Conservation (phyloP, 139 green algal species). For the Coelastrella sp. region DNA sequence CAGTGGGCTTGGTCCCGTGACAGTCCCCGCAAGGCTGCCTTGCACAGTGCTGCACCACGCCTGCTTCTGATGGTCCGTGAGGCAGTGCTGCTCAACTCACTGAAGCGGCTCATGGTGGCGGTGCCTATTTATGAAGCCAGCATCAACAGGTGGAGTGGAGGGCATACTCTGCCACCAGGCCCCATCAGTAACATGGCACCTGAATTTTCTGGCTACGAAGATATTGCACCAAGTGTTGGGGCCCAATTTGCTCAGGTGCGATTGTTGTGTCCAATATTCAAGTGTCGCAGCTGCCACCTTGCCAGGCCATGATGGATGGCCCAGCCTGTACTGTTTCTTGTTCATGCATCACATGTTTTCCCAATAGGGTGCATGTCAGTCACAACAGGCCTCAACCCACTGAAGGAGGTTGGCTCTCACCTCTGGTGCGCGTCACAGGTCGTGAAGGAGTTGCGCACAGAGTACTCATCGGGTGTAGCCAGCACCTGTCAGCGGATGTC, state of each 20-base stretch:
- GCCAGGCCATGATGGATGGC: too few species aligned
- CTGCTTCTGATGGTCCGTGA: conserved; percentile 53
- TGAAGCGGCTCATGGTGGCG: conserved; percentile 67
- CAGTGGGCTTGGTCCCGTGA: conserved; percentile 41
- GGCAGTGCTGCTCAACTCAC: conserved; percentile 69
- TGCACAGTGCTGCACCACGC: neutral
- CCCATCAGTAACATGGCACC: neutral
- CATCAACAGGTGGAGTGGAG: conserved; percentile 57
- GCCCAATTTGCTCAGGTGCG: conserved; percentile 64
- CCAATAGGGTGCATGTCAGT: too few species aligned
- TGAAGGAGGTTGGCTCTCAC: too few species aligned
- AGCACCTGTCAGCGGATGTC: conserved; percentile 57
- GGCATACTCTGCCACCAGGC: neutral
- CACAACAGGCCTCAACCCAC: too few species aligned
- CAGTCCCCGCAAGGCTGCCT: conserved; percentile 20
- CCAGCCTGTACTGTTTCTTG: too few species aligned
- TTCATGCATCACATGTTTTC: too few species aligned
- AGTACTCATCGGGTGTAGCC: conserved; percentile 60
- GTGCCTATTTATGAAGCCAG: conserved; percentile 58
- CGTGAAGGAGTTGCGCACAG: conserved; percentile 71
- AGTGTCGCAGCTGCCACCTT: neutral
- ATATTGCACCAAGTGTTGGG: conserved; percentile 56
- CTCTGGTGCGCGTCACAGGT: conserved; percentile 22
- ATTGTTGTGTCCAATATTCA: neutral
- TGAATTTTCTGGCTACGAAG: conserved; percentile 31